Percentiles rank a stretch among this genome's conserved stretches.
Conservation (phyloP, 305 asterid species). For the Fraxinus baroniana region DNA sequence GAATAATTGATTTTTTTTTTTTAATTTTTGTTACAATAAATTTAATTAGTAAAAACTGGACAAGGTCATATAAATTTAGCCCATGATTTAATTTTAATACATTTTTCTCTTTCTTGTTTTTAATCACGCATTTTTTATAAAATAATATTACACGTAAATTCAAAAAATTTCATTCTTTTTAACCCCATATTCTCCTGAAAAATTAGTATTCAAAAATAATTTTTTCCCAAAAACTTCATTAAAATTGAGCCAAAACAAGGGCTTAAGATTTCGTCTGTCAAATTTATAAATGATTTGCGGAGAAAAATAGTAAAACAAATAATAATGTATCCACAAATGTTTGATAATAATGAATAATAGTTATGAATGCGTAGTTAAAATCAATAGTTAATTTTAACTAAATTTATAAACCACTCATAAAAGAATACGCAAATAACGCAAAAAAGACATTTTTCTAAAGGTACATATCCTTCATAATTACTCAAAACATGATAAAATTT, state of each 20-base stretch:
- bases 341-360: too few relatives aligned
- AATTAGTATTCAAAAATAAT: too few relatives aligned
- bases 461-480: neutral
- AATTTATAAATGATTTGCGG: neutral
- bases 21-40: neutral
- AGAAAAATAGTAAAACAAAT: too few relatives aligned
- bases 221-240: neutral
- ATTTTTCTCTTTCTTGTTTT: too few relatives aligned
- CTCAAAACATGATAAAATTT: neutral
- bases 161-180: too few relatives aligned
- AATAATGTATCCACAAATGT: neutral
- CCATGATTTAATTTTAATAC: too few relatives aligned
- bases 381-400: neutral
- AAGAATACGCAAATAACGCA: neutral
- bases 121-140: too few relatives aligned
- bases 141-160: too few relatives aligned
- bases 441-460: neutral
- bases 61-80: neutral
- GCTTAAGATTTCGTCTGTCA: neutral
- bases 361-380: too few relatives aligned
- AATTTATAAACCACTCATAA: neutral
- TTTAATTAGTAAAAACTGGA: constrained; percentile 1
- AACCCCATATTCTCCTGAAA: too few relatives aligned
- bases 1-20: neutral
- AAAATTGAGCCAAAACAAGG: neutral